Conservation (phyloP, 192 early-diverging fungal species). For the Tieghemiomyces parasiticus region DNA sequence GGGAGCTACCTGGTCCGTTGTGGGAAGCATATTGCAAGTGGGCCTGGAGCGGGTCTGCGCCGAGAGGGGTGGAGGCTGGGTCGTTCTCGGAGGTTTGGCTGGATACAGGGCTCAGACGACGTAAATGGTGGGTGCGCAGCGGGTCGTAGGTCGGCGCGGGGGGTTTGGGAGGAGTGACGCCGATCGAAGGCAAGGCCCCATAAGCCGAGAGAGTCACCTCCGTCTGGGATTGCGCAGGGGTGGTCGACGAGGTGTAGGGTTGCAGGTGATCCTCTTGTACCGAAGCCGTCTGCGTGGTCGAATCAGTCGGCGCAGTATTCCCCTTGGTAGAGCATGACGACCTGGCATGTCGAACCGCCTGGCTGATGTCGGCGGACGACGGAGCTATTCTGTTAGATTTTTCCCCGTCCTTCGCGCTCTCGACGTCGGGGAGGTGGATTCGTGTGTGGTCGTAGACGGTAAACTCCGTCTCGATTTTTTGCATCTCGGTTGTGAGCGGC, state of each 20-base stretch:
- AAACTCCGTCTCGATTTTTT: conserved; percentile 12
- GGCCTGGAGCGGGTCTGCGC: too few species aligned
- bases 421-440: neutral
- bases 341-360: neutral
- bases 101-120: too few species aligned
- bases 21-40: too few species aligned
- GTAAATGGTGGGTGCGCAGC: too few species aligned
- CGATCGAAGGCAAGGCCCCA: neutral
- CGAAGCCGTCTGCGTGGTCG: neutral
- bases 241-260: neutral
- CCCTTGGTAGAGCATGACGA: conserved; percentile 7
- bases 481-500: conserved; percentile 10
- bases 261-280: neutral
- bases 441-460: conserved; percentile 12
- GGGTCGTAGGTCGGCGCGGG: conserved; percentile 3
- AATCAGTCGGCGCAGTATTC: neutral
- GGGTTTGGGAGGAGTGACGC: neutral
- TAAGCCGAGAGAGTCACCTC: neutral
- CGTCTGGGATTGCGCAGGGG: neutral
- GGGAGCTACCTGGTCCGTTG: too few species aligned
- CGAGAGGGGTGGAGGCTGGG: too few species aligned
- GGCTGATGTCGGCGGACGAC: neutral
- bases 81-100: too few species aligned
- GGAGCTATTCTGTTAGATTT: neutral
- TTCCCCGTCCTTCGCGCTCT: conserved; percentile 26